Percentiles rank a stretch among this genome's conserved stretches.
These are phyloP conservation scores for Barbatosphaeria neglecta DNA, from an alignment of 495 filamentous ascomycete genomes.

Conservation along the genomic window DNA sequence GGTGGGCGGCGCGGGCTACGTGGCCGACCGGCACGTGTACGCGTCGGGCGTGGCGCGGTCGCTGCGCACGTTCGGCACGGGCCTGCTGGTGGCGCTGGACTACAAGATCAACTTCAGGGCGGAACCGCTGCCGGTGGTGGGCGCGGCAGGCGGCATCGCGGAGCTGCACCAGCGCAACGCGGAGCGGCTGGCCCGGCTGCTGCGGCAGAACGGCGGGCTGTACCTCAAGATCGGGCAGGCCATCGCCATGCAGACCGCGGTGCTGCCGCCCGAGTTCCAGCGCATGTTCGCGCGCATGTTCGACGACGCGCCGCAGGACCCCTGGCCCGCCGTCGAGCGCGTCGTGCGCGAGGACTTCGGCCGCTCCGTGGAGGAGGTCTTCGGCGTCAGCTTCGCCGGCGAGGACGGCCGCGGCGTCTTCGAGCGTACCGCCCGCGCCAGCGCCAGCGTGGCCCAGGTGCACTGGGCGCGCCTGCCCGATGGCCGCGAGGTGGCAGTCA, in stretches of 20 bases:
- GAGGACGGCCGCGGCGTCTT: constrained; percentile 60
- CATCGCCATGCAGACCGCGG: constrained; percentile 93
- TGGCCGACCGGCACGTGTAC: constrained; percentile 61
- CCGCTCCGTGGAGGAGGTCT: constrained; percentile 70
- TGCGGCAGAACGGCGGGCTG: constrained; percentile 77
- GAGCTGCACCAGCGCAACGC: constrained; percentile 74
- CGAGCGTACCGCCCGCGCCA: constrained; percentile 77
- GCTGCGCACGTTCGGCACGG: constrained; percentile 66
- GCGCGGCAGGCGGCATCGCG: constrained; percentile 51
- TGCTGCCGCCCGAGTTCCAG: constrained; percentile 88
- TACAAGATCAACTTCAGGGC: constrained; percentile 95
- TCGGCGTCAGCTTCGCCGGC: constrained; percentile 69
- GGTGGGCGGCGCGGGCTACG: constrained; percentile 47
- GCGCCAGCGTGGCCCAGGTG: constrained; percentile 89
- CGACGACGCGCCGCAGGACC: constrained; percentile 91
- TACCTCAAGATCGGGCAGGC: constrained; percentile 98
- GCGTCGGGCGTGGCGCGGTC: constrained; percentile 68
- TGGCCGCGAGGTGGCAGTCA: constrained; percentile 84
- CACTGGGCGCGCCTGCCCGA: constrained; percentile 82
- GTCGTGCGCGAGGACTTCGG: constrained; percentile 85
- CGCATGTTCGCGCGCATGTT: constrained; percentile 94
- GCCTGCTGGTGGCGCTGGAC: constrained; percentile 73
- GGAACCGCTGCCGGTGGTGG: constrained; percentile 40
- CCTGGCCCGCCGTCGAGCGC: constrained; percentile 76
- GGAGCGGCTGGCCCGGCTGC: constrained; percentile 63